A percentile compares a stretch with the other conserved stretches of the same genome.
phyloP scores from a whole-genome alignment of 768 basidiomycete genomes.

The Suillus brevipes region DNA sequence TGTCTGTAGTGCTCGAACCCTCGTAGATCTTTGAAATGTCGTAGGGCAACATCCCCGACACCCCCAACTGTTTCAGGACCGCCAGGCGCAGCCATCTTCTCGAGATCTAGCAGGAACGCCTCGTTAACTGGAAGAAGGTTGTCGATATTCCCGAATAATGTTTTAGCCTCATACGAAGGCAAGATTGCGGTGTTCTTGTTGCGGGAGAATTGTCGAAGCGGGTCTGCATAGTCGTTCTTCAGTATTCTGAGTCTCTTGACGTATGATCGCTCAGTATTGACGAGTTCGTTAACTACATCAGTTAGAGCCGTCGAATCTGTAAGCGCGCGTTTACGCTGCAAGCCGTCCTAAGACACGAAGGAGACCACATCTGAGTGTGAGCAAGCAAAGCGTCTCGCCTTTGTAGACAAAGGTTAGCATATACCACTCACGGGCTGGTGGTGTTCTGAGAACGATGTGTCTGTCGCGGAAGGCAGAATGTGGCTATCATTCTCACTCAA shows the following conservation, averaged over 20 bases:
- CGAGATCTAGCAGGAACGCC: conserved; percentile 79
- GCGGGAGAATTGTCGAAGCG: conserved; percentile 81
- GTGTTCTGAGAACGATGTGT: conserved; percentile 38
- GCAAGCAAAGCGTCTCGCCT: conserved; percentile 3
- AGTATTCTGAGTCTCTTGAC: conserved; percentile 79
- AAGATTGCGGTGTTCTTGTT: conserved; percentile 86
- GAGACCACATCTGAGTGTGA: conserved; percentile 5
- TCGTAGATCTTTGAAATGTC: conserved; percentile 79
- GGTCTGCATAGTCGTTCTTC: conserved; percentile 89
- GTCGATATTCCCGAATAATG: conserved; percentile 93
- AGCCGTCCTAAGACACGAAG: conserved; percentile 25
- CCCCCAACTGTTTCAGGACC: conserved; percentile 56
- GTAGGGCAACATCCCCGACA: conserved; percentile 82
- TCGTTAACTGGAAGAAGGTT: conserved; percentile 87
- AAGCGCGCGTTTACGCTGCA: conserved; percentile 54
- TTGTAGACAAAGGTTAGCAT: not conserved
- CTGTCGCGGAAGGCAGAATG: conserved; percentile 44
- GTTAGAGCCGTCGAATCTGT: conserved; percentile 66
- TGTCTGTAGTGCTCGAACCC: conserved; percentile 92
- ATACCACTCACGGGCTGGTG: conserved; percentile 44
- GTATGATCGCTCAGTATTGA: conserved; percentile 88
- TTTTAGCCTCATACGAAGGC: conserved; percentile 87
- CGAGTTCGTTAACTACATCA: conserved; percentile 82
- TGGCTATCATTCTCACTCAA: conserved; percentile 49
- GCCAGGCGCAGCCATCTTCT: conserved; percentile 70